phyloP scores from a whole-genome alignment of 139 green algal genomes.

The Volvox reticuliferus region DNA sequence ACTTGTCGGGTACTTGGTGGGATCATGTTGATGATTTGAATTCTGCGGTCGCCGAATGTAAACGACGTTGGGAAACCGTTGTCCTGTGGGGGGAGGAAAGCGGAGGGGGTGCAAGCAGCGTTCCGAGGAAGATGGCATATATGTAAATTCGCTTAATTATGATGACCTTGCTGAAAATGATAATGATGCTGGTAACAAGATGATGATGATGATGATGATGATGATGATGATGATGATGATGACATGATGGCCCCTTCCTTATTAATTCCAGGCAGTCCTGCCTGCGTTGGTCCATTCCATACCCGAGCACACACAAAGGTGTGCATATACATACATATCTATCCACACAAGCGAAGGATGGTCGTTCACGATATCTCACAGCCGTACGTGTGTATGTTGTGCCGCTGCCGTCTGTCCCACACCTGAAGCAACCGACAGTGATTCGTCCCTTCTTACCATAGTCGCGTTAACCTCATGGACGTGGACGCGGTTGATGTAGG shows the following conservation, averaged over 20 bases:
- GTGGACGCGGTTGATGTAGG: neutral
- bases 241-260: too few species aligned
- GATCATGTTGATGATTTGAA: neutral
- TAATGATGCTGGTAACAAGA: too few species aligned
- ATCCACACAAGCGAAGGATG: too few species aligned
- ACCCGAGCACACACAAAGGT: too few species aligned
- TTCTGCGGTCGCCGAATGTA: neutral
- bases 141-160: neutral
- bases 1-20: too few species aligned
- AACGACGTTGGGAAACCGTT: neutral
- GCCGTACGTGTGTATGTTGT: too few species aligned
- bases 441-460: neutral
- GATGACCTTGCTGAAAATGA: neutral
- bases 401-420: too few species aligned
- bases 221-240: too few species aligned
- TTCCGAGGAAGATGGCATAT: neutral
- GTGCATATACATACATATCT: too few species aligned
- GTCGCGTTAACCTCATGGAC: neutral
- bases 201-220: neutral
- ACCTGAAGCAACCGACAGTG: too few species aligned
- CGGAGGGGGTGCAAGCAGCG: neutral
- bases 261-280: neutral
- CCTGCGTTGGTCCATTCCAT: too few species aligned
- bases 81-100: neutral
- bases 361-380: too few species aligned